Base-by-base conservation (phyloP, 129 eudicot species). In the Escallonia rubra region DNA sequence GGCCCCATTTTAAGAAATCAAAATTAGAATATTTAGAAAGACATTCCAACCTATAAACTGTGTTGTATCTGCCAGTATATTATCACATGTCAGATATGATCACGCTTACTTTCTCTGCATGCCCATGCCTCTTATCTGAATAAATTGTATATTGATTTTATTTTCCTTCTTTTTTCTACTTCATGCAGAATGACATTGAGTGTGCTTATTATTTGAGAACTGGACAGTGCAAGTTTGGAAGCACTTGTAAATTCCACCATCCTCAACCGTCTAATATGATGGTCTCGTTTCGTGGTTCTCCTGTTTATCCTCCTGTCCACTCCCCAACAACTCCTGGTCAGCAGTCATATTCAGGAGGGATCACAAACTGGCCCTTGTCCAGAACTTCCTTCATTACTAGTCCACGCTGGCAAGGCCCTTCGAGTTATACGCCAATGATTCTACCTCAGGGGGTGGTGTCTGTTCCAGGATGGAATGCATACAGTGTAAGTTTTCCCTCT, bases 221-320 rank as follows among this genome's bases (percentile, higher is more conserved):
- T 12, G 99, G 99, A 76, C 92, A 86, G 71, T 93, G 99, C 84
- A 89, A 89, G 65, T 93, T 89, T 82, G 99, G 99, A 61, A 80
- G 85, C 82, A 93, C 95, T 10, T 93, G 99, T 80, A 93, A 93
- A 80, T 93, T 82, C 76, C 88, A 93, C 74, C 99, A 93, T 55
- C 92, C 99, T 53, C 99, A 84, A 74, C 99, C 99, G 65, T 82
- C 96, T 42, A 82, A 81, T 75, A 81, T 80, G 90, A 85, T 79
- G 95, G 83, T 90, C 50, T 42, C 99, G 50, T 78, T 74, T 76
- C 34, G 34, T 23, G 75, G 95, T 61, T 93, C 99, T 72, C 74
- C 99, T 9, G 78, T 87, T 72, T 93, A 93, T 89, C 95, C 95
- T 71, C 65, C 89, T 40, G 81, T 81, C 16, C 91, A 80, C 14